phyloP scores from a whole-genome alignment of 2,329 filamentous ascomycete species.

The Alternaria angustiovoidea region DNA sequence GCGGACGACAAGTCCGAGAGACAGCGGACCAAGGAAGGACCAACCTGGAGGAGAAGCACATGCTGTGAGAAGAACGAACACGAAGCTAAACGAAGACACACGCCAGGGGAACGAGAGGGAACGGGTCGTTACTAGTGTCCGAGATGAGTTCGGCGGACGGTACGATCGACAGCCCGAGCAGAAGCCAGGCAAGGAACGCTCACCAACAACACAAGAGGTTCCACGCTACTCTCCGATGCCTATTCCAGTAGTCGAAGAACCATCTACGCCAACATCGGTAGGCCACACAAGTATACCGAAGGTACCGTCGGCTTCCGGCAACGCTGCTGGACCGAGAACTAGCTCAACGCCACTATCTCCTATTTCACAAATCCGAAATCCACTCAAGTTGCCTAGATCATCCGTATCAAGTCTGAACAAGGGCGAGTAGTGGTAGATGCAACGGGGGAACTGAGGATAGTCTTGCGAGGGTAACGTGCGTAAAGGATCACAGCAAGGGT shows the following conservation, averaged over 20 bases:
- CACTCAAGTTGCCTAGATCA: conserved; percentile 11
- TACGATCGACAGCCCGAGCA: neutral
- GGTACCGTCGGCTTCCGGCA: conserved; percentile 1
- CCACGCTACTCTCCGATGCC: conserved; percentile 9
- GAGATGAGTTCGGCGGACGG: neutral
- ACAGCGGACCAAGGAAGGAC: neutral
- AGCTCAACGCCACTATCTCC: conserved; percentile 1
- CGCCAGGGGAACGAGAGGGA: neutral
- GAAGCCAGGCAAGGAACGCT: neutral
- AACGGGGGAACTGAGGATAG: conserved; percentile 1
- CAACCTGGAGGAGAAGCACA: neutral
- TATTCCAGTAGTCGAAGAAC: conserved; percentile 6
- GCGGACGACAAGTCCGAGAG: conserved; percentile 1
- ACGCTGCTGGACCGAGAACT: neutral
- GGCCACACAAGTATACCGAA: neutral
- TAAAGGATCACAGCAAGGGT: conserved; percentile 2
- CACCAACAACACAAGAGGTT: neutral
- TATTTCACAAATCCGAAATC: neutral
- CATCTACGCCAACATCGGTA: neutral
- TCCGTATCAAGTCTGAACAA: conserved; percentile 19
- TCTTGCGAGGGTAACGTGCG: conserved; percentile 9
- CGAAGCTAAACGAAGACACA: neutral
- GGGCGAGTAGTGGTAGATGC: conserved; percentile 3
- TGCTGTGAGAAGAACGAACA: neutral
- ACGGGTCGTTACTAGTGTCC: neutral